phyloP scores from a whole-genome alignment of 2,329 filamentous ascomycete species.

The Cytospora paraplurivora region DNA sequence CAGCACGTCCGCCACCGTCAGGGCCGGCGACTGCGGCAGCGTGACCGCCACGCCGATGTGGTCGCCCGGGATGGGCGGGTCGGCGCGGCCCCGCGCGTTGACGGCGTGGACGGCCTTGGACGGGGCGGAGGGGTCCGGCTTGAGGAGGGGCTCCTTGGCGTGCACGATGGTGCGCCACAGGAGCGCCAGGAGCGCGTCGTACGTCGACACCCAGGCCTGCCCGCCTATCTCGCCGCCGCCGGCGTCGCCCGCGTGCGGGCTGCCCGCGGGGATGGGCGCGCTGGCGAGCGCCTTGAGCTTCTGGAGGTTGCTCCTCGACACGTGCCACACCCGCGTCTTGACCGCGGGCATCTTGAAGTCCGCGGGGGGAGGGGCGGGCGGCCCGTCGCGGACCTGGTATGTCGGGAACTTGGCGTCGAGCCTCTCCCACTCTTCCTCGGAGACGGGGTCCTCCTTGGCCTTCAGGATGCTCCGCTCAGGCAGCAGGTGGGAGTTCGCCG shows the following conservation, averaged over 20 bases:
- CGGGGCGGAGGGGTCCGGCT: constrained; percentile 22
- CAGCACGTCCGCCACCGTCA: constrained; percentile 28
- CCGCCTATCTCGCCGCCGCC: neutral
- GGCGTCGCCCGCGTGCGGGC: neutral
- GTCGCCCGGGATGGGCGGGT: constrained; percentile 33
- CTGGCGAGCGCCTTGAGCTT: constrained; percentile 29
- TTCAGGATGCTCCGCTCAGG: constrained; percentile 5
- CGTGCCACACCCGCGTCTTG: constrained; percentile 32
- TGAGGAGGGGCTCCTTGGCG: constrained; percentile 31
- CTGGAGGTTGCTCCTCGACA: constrained; percentile 30
- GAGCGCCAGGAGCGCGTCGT: constrained; percentile 35
- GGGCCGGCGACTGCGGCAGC: constrained; percentile 27
- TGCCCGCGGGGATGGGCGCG: neutral
- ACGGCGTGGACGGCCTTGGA: constrained; percentile 32
- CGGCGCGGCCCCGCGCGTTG: constrained; percentile 31
- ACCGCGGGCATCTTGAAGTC: constrained; percentile 35
- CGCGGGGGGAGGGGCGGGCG: constrained; percentile 30
- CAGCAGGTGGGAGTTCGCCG: neutral
- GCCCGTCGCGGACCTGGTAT: constrained; percentile 27
- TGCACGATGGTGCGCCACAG: constrained; percentile 33
- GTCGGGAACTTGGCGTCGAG: constrained; percentile 19
- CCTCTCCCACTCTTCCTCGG: constrained; percentile 6
- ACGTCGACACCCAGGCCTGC: constrained; percentile 33
- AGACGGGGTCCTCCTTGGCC: neutral
- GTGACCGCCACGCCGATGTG: constrained; percentile 33